Conservation (phyloP, 495 filamentous ascomycete species). For the Daldinia grandis region DNA sequence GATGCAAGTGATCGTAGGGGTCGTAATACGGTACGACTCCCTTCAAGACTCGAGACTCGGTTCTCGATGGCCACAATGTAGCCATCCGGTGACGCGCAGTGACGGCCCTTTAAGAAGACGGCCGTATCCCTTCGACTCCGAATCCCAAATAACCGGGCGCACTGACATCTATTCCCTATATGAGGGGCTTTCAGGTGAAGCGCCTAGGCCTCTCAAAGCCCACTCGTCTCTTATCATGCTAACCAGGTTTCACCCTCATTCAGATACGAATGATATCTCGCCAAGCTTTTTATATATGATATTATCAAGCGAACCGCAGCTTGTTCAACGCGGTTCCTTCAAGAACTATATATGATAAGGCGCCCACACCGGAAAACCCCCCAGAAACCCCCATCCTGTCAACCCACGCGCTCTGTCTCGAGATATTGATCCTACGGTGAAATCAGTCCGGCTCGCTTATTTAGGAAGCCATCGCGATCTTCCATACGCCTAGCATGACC, state of each 20-base stretch:
- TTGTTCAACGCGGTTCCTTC: conserved; percentile 12
- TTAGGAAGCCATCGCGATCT: conserved; percentile 29
- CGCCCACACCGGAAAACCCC: conserved; percentile 14
- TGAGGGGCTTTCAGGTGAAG: conserved; percentile 5
- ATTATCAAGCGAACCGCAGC: conserved; percentile 32
- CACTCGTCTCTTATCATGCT: conserved; percentile 30
- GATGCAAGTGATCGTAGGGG: conserved; percentile 15
- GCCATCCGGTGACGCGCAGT: conserved; percentile 11
- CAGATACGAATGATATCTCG: conserved; percentile 32
- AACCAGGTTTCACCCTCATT: conserved; percentile 20
- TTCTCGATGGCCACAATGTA: conserved; percentile 2
- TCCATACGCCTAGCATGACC: conserved; percentile 1
- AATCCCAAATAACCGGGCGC: conserved; percentile 27
- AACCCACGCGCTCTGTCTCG: conserved; percentile 18
- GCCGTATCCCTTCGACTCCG: conserved; percentile 2
- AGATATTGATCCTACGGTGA: conserved; percentile 21
- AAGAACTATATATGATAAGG: conserved; percentile 37
- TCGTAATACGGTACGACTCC: conserved; percentile 16
- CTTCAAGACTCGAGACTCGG: background rate
- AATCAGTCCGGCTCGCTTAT: conserved; percentile 28
- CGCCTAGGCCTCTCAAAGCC: conserved; percentile 13
- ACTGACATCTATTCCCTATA: conserved; percentile 5
- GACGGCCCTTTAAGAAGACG: conserved; percentile 3
- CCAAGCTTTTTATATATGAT: conserved; percentile 39
- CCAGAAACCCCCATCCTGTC: conserved; percentile 31